Evolutionary conservation across 768 basidiomycete genomes (phyloP).

Genomic region (Hygrocybe coccinea): DNA sequence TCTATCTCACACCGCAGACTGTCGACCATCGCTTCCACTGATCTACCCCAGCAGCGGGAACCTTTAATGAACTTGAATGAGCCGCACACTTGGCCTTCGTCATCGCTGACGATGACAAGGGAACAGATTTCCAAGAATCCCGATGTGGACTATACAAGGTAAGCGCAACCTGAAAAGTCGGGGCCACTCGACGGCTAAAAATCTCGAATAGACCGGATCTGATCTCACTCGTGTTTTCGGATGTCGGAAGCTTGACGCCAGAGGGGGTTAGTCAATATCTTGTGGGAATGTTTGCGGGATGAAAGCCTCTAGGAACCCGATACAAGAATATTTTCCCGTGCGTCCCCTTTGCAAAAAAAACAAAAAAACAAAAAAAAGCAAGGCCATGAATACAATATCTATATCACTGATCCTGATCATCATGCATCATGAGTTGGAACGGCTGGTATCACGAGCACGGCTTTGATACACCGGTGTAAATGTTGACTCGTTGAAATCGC

Average conservation of each 20-base stretch:
- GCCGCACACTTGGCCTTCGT: constrained; percentile 15
- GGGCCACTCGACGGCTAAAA: constrained; percentile 15
- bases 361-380: no score
- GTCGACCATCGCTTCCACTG: constrained; percentile 4
- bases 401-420: no score
- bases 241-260: constrained; percentile 88
- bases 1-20: constrained; percentile 20
- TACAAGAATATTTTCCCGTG: not conserved
- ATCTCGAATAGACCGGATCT: constrained; percentile 66
- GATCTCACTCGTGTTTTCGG: constrained; percentile 90
- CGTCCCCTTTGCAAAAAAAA: not conserved
- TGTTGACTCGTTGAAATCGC: no score
- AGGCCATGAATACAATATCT: no score
- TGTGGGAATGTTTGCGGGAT: constrained; percentile 89
- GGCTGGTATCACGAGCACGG: no score
- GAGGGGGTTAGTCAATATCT: constrained; percentile 93
- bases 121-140: constrained; percentile 83
- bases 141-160: constrained; percentile 92
- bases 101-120: constrained; percentile 57
- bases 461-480: no score
- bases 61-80: constrained; percentile 10
- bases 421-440: no score
- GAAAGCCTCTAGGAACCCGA: not conserved
- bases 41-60: constrained; percentile 1
- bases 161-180: constrained; percentile 13